Evolutionary conservation across 2,329 filamentous ascomycete genomes (phyloP).

Genomic region (Didymella keratinophila): DNA sequence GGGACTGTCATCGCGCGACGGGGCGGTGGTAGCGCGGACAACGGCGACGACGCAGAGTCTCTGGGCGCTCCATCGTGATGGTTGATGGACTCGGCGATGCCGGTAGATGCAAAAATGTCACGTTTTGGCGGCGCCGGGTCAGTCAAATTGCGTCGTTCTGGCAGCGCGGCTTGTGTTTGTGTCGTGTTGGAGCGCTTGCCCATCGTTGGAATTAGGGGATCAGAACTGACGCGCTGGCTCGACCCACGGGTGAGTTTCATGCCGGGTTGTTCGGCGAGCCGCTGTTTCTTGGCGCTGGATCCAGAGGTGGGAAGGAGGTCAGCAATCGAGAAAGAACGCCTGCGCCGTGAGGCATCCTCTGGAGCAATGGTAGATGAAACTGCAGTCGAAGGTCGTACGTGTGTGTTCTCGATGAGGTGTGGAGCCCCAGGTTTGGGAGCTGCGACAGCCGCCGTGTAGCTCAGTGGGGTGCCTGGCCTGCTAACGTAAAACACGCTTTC

Average conservation of each 20-base stretch:
- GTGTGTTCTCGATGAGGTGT: slow-evolving; percentile 17
- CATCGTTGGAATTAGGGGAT: slow-evolving; percentile 49
- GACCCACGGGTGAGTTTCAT: slow-evolving; percentile 39
- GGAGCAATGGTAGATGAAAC: slow-evolving; percentile 30
- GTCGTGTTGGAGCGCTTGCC: slow-evolving; percentile 45
- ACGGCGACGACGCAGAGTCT: slow-evolving; percentile 37
- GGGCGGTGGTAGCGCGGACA: slow-evolving; percentile 27
- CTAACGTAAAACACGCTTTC: slow-evolving; percentile 52
- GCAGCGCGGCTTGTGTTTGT: slow-evolving; percentile 46
- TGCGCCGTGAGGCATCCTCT: slow-evolving; percentile 44
- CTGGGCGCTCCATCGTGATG: slow-evolving; percentile 22
- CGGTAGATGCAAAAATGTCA: slow-evolving; percentile 41
- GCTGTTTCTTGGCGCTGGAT: slow-evolving; percentile 51
- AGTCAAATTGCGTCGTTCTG: slow-evolving; percentile 50
- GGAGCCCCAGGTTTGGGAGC: slow-evolving; percentile 33
- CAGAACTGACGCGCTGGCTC: slow-evolving; percentile 46
- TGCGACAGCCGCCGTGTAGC: slow-evolving; percentile 39
- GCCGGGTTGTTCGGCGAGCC: slow-evolving; percentile 28
- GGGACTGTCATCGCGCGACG: slow-evolving; percentile 28
- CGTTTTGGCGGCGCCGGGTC: slow-evolving; percentile 42
- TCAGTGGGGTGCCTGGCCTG: slow-evolving; percentile 50
- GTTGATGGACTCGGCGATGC: slow-evolving; percentile 26
- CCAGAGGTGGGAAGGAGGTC: slow-evolving; percentile 53
- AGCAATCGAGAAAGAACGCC: slow-evolving; percentile 61
- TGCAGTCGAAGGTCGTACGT: slow-evolving; percentile 18